Evolutionary conservation across 257 asterid genomes (phyloP), one percentile per base, ranked within the genome.

Genomic region (Echites panduratus): DNA sequence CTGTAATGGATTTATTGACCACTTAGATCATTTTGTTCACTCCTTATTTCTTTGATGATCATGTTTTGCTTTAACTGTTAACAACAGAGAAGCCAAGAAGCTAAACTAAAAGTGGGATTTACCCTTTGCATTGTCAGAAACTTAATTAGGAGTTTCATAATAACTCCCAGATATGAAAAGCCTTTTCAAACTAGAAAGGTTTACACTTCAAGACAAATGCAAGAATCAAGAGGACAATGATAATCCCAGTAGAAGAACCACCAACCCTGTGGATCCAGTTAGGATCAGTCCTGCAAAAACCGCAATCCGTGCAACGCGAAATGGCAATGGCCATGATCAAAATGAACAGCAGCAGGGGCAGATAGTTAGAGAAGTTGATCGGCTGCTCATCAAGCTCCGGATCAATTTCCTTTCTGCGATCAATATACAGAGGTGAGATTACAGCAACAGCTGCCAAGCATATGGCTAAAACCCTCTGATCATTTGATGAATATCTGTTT

Each of bases 211-310:
- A 77, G 76, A 85, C 82, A 66, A 79, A 76, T 9, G 85, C 79
- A 49, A 82, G 85, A 56, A 82, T 67, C 70, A 79, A 66, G 14
- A 85, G 80, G 47, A 85, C 66, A 57, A 81, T 75, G 35, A 82
- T 73, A 73, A 85, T 82, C 71, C 89, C 89, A 49, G 78, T 63
- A 5, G 89, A 82, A 74, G 89, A 82, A 71, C 89, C 89, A 45
- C 79, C 81, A 61, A 79, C 79, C 71, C 87, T 82, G 70, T 85
- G 82, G 65, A 85, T 85, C 89, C 87, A 80, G 66, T 85, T 72
- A 14, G 82, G 81, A 78, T 85, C 85, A 26, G 77, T 79, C 82
- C 73, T 74, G 78, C 71, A 26, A 61, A 72, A 67, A 66, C 82
- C 75, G 5, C 52, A 66, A 38, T 85, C 89, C 70, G 43, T 40